phyloP scores from a whole-genome alignment of 805 yeast genomes.

The Schwanniomyces vanrijiae region DNA sequence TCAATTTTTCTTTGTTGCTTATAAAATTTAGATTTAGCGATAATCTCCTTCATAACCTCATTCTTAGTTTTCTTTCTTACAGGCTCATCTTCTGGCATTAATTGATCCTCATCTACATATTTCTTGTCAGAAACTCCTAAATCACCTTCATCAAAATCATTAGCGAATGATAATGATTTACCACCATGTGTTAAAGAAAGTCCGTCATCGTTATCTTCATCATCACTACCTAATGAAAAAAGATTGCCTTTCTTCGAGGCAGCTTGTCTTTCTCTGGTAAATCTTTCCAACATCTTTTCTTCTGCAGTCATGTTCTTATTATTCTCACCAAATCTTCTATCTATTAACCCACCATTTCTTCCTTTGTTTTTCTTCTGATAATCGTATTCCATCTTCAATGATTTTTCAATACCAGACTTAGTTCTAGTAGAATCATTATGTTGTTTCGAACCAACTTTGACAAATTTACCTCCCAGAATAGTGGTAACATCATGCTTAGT shows the following conservation, averaged over 20 bases:
- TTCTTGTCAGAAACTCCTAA: slow-evolving; percentile 23
- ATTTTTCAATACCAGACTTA: slow-evolving; percentile 37
- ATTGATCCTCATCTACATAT: slow-evolving; percentile 39
- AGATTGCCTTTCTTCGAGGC: slow-evolving; percentile 53
- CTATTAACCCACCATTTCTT: slow-evolving; percentile 75
- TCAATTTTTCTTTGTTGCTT: slow-evolving; percentile 72
- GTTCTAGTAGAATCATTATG: slow-evolving; percentile 33
- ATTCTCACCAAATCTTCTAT: slow-evolving; percentile 90
- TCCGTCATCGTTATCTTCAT: slow-evolving; percentile 56
- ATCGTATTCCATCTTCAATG: slow-evolving; percentile 60
- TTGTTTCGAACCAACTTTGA: slow-evolving; percentile 40
- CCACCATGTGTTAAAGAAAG: slow-evolving; percentile 78
- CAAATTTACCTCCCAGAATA: slow-evolving; percentile 43
- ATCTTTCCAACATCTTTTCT: slow-evolving; percentile 93
- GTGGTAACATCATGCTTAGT: slow-evolving; percentile 56
- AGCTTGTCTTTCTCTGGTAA: slow-evolving; percentile 80
- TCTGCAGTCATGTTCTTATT: slow-evolving; percentile 71
- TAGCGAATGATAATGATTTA: slow-evolving; percentile 59
- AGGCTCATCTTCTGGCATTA: slow-evolving; percentile 31
- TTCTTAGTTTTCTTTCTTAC: slow-evolving; percentile 72
- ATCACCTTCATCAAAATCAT: slow-evolving; percentile 41
- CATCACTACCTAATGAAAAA: slow-evolving; percentile 64
- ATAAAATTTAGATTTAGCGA: slow-evolving; percentile 77
- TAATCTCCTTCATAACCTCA: slow-evolving; percentile 83
- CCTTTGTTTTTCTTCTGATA: slow-evolving; percentile 62